Base-by-base conservation (phyloP, 345 rosid genomes). In the Melaleuca alternifolia region DNA sequence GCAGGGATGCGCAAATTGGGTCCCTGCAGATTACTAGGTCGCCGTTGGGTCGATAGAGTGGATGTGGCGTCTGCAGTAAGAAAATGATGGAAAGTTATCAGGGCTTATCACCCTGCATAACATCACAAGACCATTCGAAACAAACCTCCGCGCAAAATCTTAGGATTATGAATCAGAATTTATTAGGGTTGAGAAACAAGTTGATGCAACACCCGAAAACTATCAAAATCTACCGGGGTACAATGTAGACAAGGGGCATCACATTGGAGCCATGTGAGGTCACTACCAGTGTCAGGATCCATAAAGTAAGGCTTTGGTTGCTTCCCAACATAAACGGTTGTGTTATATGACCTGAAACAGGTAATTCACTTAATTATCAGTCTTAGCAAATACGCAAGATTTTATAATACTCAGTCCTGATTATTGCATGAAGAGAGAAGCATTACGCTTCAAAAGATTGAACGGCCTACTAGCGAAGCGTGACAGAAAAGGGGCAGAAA, bases 231-330 rank as follows among this genome's bases (percentile, higher is more conserved):
- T 87, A 90, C 98, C 98, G 91, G 93, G 61, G 90, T 77, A 88
- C 97, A 95, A 5, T 71, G 94, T 85, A 87, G 94, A 85, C 96
- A 92, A 79, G 99, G 98, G 56, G 94, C 97, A 90, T 96, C 94
- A 54, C 99, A 97, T 84, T 97, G 99, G 90, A 97, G 98, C 99
- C 98, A 96, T 76, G 98, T 96, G 88, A 97, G 97, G 89, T 97
- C 99, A 88, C 98, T 97, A 61, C 99, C 99, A 3, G 99, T 94
- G 71, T 97, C 98, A 59, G 95, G 92, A 92, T 97, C 98, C 83
- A 97, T 96, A 92, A 92, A 97, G 90, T 96, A 97, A 9, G 99
- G 99, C 86, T 88, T 93, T 54, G 97, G 89, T 76, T 98, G 98
- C 51, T 93, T 96, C 83, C 99, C 98, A 41, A 97, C 90, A 81